These are phyloP conservation scores for Fraxinus ornus DNA, from an alignment of 305 asterid genomes.

Conservation along the genomic window DNA sequence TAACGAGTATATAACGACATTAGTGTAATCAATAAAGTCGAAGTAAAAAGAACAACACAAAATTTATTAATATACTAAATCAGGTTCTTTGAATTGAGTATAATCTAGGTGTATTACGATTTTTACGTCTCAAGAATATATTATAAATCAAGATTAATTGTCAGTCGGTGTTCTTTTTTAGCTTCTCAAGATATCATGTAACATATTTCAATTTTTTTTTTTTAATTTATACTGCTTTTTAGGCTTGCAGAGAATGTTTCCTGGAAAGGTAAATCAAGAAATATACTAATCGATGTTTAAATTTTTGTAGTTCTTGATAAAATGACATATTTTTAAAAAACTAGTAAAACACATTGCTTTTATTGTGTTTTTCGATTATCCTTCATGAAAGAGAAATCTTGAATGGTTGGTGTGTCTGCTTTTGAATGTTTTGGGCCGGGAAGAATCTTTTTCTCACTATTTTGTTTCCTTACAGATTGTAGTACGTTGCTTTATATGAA, in stretches of 20 bases:
- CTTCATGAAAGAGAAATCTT: neutral
- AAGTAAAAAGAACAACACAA: neutral
- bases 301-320: neutral
- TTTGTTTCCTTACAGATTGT: neutral
- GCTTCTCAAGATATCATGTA: neutral
- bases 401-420: neutral
- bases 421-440: neutral
- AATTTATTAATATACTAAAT: conserved; percentile 1
- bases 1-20: conserved; percentile 7
- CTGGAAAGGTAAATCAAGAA: conserved; percentile 6
- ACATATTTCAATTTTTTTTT: neutral
- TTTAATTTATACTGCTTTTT: neutral
- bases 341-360: neutral
- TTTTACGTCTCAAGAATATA: neutral
- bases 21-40: neutral
- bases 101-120: conserved; percentile 8
- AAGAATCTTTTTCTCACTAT: neutral
- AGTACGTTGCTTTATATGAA: neutral
- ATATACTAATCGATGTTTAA: neutral
- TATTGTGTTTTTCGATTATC: neutral
- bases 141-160: conserved; percentile 3
- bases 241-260: neutral
- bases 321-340: neutral
- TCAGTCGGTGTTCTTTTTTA: conserved; percentile 1
- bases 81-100: conserved; percentile 22